Evolutionary conservation across 2,329 filamentous ascomycete species (phyloP).

Genomic region (Apiospora marii): DNA sequence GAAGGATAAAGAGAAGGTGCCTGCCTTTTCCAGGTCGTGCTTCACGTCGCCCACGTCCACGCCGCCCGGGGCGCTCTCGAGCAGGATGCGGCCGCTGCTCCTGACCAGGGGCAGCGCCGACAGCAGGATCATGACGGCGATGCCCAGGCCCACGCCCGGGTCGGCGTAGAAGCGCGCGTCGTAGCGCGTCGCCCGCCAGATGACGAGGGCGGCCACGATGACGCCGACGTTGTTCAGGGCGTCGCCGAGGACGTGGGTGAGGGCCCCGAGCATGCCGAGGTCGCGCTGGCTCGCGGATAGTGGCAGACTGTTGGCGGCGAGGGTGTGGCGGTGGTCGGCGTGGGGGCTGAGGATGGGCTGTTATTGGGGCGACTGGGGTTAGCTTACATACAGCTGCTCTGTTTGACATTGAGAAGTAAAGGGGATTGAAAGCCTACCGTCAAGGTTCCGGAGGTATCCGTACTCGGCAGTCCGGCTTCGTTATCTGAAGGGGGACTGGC

Average conservation of each 20-base stretch:
- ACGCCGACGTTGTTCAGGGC: conserved; percentile 80
- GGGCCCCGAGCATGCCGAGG: conserved; percentile 74
- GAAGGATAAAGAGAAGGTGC: not conserved
- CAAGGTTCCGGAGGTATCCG: conserved; percentile 36
- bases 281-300: conserved; percentile 54
- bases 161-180: conserved; percentile 74
- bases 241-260: conserved; percentile 76
- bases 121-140: conserved; percentile 75
- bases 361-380: conserved; percentile 25
- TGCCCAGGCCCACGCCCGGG: conserved; percentile 72
- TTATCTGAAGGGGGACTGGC: conserved; percentile 30
- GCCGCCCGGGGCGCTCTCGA: conserved; percentile 70
- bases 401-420: not conserved
- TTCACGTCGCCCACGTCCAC: conserved; percentile 69
- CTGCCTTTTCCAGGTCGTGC: conserved; percentile 71
- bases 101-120: conserved; percentile 70
- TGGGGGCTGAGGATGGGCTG: conserved; percentile 48
- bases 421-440: conserved; percentile 34
- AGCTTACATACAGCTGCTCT: not conserved
- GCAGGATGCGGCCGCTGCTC: conserved; percentile 69
- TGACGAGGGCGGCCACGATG: conserved; percentile 72
- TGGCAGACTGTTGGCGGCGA: conserved; percentile 37
- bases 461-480: conserved; percentile 35
- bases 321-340: conserved; percentile 57
- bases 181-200: conserved; percentile 67